phyloP scores from a whole-genome alignment of 1,284 basidiomycete species.

The Cutaneotrichosporon mucoides region DNA sequence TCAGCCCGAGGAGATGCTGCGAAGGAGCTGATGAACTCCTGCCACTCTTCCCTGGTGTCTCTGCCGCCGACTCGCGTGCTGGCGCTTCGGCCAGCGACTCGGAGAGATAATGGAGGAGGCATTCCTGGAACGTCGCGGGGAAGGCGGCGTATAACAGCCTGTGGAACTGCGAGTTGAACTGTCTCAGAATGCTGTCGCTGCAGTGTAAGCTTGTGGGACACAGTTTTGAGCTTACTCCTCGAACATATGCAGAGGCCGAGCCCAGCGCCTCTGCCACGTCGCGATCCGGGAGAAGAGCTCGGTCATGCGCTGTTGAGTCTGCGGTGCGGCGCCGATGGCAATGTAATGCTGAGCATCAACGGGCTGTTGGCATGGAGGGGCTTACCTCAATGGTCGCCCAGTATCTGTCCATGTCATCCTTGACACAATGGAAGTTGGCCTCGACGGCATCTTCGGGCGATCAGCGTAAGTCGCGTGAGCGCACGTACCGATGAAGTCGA shows the following conservation, averaged over 20 bases:
- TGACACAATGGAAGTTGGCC: slow-evolving; percentile 33
- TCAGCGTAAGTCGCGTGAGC: not conserved
- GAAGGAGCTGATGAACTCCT: slow-evolving; percentile 19
- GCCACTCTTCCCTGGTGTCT: slow-evolving; percentile 4
- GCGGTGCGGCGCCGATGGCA: slow-evolving; percentile 1
- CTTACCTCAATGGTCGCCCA: slow-evolving; percentile 29
- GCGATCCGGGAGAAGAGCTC: slow-evolving; percentile 40
- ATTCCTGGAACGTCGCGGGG: slow-evolving; percentile 34
- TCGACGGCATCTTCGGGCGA: slow-evolving; percentile 30
- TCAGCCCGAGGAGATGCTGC: slow-evolving; percentile 62
- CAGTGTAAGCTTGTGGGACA: slow-evolving; percentile 4
- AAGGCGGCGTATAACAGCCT: slow-evolving; percentile 42
- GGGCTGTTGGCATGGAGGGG: not conserved
- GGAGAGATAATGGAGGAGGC: slow-evolving; percentile 35
- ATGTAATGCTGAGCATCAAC: slow-evolving; percentile 5
- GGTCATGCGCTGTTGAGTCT: slow-evolving; percentile 21
- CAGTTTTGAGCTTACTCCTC: slow-evolving; percentile 33
- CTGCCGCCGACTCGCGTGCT: slow-evolving; percentile 14
- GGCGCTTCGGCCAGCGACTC: slow-evolving; percentile 27
- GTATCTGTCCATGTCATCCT: slow-evolving; percentile 29
- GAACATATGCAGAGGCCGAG: slow-evolving; percentile 30
- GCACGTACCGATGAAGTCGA: slow-evolving; percentile 33
- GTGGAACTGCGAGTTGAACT: slow-evolving; percentile 36
- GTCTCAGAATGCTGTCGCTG: slow-evolving; percentile 24
- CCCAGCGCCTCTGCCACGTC: slow-evolving; percentile 47